Evolutionary conservation across 2,329 filamentous ascomycete species (phyloP).

Genomic region (Leptographium lundbergii): DNA sequence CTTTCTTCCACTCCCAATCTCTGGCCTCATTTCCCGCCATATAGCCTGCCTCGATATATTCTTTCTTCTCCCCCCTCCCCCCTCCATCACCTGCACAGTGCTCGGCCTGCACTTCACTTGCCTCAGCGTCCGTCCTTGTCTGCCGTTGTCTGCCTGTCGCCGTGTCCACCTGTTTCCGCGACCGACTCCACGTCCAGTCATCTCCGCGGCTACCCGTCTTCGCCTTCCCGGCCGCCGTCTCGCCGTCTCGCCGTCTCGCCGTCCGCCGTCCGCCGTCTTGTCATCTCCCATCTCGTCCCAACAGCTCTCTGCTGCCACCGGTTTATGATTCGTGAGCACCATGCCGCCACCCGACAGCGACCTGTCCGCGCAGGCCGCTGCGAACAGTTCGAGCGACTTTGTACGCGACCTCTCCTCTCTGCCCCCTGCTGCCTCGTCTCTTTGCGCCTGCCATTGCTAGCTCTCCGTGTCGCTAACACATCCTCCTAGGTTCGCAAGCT

Average conservation of each 20-base stretch:
- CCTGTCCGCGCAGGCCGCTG: slow-evolving; percentile 24
- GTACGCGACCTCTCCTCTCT: slow-evolving; percentile 43
- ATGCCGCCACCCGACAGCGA: slow-evolving; percentile 23
- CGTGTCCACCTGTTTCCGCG: background rate
- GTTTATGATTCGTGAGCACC: background rate
- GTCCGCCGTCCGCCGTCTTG: background rate
- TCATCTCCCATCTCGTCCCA: background rate
- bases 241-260: background rate
- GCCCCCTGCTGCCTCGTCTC: background rate
- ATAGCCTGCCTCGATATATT: background rate
- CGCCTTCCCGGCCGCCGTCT: background rate
- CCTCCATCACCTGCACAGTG: background rate
- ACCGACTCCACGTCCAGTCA: no score
- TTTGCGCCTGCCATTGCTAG: background rate
- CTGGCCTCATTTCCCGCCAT: background rate
- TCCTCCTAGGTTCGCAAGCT: slow-evolving; percentile 75
- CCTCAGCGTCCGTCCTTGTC: background rate
- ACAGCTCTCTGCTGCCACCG: background rate
- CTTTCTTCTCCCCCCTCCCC: background rate
- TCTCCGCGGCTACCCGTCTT: background rate
- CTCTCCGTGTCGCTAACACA: slow-evolving; percentile 5
- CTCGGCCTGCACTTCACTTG: background rate
- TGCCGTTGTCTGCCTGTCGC: background rate
- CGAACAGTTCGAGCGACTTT: slow-evolving; percentile 89
- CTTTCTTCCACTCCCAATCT: background rate